phyloP scores from a whole-genome alignment of 2,329 filamentous ascomycete genomes.

The Claviceps maximensis region DNA sequence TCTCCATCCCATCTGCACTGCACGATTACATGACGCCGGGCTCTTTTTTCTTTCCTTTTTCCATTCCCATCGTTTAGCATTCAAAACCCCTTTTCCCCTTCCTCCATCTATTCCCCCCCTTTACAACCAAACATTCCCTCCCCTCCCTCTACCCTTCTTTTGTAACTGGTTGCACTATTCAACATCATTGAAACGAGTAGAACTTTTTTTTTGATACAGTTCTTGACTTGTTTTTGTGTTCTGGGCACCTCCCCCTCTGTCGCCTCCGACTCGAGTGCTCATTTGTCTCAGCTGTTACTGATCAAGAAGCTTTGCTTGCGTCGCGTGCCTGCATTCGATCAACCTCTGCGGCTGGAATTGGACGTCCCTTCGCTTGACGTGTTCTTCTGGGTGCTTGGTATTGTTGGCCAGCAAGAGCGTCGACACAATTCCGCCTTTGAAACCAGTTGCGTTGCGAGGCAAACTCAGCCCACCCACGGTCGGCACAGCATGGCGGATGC shows the following conservation, averaged over 20 bases:
- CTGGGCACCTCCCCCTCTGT: background rate
- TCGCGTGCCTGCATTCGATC: background rate
- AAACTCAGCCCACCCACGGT: background rate
- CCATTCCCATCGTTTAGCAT: background rate
- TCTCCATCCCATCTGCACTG: background rate
- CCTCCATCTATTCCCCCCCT: background rate
- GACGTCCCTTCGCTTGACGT: background rate
- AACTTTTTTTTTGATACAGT: conserved; percentile 5
- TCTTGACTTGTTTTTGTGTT: background rate
- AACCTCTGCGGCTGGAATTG: background rate
- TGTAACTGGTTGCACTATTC: conserved; percentile 5
- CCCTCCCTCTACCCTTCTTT: background rate
- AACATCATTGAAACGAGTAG: conserved; percentile 5
- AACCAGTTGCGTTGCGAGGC: background rate
- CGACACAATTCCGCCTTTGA: background rate
- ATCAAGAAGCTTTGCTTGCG: background rate
- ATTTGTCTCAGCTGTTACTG: background rate
- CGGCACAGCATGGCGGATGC: conserved; percentile 13
- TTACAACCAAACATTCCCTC: too few relatives aligned
- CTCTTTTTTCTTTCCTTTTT: background rate
- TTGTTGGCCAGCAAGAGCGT: background rate
- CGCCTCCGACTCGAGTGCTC: background rate
- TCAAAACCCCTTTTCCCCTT: background rate
- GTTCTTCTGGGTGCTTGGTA: background rate
- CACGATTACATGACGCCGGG: background rate